Evolutionary conservation across 164 flowering plant species (phyloP).

Genomic region (Echeveria elegans): DNA sequence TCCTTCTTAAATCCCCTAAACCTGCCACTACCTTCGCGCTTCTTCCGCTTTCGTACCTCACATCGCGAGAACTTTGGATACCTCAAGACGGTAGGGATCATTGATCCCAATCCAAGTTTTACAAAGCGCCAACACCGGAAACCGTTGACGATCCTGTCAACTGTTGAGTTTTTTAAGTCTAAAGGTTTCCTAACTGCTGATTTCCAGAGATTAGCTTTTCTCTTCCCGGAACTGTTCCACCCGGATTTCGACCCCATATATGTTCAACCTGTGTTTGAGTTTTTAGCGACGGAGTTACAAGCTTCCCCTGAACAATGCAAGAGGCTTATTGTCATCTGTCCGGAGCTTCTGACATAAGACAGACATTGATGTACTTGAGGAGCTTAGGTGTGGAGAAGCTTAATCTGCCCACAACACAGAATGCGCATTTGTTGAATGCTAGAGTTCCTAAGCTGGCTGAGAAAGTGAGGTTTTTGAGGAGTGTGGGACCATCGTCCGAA

Average conservation of each 20-base stretch:
- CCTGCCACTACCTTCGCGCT: slow-evolving; percentile 16
- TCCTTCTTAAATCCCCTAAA: slow-evolving; percentile 8
- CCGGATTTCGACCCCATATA: slow-evolving; percentile 23
- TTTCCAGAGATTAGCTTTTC: slow-evolving; percentile 40
- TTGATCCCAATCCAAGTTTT: slow-evolving; percentile 19
- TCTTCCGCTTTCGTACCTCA: slow-evolving; percentile 40
- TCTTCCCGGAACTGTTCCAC: slow-evolving; percentile 40
- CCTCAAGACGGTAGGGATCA: slow-evolving; percentile 40
- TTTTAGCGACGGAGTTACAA: slow-evolving; percentile 29
- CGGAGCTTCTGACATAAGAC: slow-evolving; percentile 38
- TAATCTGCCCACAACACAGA: slow-evolving; percentile 34
- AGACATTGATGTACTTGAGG: slow-evolving; percentile 38
- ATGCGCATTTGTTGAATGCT: slow-evolving; percentile 53
- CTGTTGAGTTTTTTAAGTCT: slow-evolving; percentile 43
- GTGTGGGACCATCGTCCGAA: slow-evolving; percentile 34
- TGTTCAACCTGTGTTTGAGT: slow-evolving; percentile 44
- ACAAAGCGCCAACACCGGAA: slow-evolving; percentile 27
- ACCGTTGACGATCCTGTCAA: slow-evolving; percentile 25
- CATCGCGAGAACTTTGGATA: slow-evolving; percentile 45
- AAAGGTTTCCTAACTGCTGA: slow-evolving; percentile 46
- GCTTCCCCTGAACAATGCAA: slow-evolving; percentile 33
- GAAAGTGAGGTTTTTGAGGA: slow-evolving; percentile 35
- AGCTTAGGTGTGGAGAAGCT: slow-evolving; percentile 38
- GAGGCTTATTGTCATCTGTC: slow-evolving; percentile 36
- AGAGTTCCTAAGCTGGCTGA: slow-evolving; percentile 27